Conservation (phyloP, 2,329 filamentous ascomycete species). For the Penicillium sp. region DNA sequence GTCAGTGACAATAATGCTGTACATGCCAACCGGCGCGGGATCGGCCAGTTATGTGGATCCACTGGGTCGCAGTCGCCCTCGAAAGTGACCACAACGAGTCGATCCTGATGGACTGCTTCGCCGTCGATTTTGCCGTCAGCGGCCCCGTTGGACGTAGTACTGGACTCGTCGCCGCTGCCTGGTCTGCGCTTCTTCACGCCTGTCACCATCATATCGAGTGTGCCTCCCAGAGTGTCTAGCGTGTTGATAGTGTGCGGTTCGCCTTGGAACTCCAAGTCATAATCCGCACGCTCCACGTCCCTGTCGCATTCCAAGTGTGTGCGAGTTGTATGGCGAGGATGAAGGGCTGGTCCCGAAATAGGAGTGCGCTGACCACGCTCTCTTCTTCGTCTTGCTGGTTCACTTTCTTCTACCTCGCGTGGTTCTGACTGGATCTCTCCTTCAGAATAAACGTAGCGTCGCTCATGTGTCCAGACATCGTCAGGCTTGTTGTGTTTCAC, state of each 20-base stretch:
- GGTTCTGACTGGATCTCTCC: background rate
- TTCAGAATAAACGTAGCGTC: background rate
- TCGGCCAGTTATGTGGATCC: background rate
- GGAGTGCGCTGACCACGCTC: conserved; percentile 11
- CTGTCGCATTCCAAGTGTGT: conserved; percentile 9
- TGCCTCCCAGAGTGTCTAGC: conserved; percentile 9
- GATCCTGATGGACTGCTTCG: background rate
- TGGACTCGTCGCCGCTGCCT: background rate
- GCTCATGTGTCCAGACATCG: background rate
- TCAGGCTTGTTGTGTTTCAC: background rate
- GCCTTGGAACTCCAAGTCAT: background rate
- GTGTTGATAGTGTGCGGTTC: conserved; percentile 14
- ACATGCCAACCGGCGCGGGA: background rate
- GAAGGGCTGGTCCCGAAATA: conserved; percentile 6
- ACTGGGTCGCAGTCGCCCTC: background rate
- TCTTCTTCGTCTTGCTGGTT: conserved; percentile 6
- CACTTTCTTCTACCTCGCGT: conserved; percentile 3
- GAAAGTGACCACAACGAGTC: background rate
- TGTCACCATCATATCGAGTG: conserved; percentile 12
- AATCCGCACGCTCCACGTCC: conserved; percentile 5
- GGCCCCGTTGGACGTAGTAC: background rate
- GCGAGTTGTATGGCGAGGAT: conserved; percentile 9
- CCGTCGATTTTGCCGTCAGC: background rate
- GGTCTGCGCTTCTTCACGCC: conserved; percentile 4
- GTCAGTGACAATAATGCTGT: background rate